Percentiles rank a stretch among this genome's conserved stretches.
Evolutionary conservation across 768 basidiomycete species (phyloP).

Genomic region (Suillus cothurnatus): DNA sequence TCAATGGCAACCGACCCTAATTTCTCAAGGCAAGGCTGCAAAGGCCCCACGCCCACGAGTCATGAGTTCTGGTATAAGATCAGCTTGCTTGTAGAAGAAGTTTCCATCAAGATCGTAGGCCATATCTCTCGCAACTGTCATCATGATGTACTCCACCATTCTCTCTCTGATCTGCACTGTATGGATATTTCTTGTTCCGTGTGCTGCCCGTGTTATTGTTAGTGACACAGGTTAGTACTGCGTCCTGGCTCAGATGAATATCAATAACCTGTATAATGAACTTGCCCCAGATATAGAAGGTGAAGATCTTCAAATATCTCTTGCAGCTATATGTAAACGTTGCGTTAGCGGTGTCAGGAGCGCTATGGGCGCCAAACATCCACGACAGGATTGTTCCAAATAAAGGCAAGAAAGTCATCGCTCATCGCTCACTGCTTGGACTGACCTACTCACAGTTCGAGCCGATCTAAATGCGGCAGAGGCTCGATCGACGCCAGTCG

Average conservation of each 20-base stretch:
- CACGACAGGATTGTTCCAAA: neutral
- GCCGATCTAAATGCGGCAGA: neutral
- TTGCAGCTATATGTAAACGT: neutral
- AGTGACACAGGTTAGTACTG: conserved; percentile 3
- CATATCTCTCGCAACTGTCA: neutral
- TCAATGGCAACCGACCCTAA: neutral
- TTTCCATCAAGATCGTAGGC: neutral
- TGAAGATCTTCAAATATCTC: neutral
- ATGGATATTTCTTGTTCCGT: neutral
- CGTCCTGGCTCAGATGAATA: neutral
- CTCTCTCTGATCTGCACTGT: neutral
- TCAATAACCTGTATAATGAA: conserved; percentile 1
- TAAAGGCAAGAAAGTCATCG: neutral
- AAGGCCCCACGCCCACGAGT: neutral
- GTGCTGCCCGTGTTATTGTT: neutral
- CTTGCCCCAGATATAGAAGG: conserved; percentile 2
- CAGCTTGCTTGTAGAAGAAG: neutral
- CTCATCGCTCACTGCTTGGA: neutral
- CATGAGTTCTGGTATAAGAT: conserved; percentile 1
- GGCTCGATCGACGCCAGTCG: neutral
- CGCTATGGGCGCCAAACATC: neutral
- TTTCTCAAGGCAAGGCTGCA: conserved; percentile 5
- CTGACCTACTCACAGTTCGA: conserved; percentile 2
- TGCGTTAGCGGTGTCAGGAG: neutral
- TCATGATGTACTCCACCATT: neutral